Conservation (phyloP, 2,329 filamentous ascomycete genomes). For the Diaporthe destruens region DNA sequence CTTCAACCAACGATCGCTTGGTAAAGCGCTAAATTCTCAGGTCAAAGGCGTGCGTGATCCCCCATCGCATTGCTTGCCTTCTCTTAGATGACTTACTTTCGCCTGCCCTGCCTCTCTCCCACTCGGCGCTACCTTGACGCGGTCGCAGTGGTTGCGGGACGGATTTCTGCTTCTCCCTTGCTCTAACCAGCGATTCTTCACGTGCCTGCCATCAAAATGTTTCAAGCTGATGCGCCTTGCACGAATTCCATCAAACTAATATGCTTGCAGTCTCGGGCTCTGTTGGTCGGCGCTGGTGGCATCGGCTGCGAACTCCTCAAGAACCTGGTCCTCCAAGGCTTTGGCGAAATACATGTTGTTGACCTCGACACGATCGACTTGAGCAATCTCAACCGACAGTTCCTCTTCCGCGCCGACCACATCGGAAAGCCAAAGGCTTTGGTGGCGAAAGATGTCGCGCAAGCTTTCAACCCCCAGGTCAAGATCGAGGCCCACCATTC, state of each 20-base stretch:
- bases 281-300: slow-evolving; percentile 96
- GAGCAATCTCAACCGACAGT: slow-evolving; percentile 97
- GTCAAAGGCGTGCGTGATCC: slow-evolving; percentile 74
- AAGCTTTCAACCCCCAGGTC: slow-evolving; percentile 89
- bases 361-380: slow-evolving; percentile 99
- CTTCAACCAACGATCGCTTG: slow-evolving; percentile 76
- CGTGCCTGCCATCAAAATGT: slow-evolving; percentile 9
- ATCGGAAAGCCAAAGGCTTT: slow-evolving; percentile 98
- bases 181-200: not conserved
- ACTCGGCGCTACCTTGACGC: not conserved
- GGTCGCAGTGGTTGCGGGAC: slow-evolving; percentile 25
- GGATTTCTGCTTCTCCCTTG: slow-evolving; percentile 23
- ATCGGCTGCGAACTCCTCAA: slow-evolving; percentile 98
- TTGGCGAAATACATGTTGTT: slow-evolving; percentile 92
- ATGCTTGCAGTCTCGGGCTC: slow-evolving; percentile 76
- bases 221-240: slow-evolving; percentile 8
- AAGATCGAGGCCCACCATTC: slow-evolving; percentile 91
- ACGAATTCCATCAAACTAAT: slow-evolving; percentile 30
- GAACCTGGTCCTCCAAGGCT: slow-evolving; percentile 92
- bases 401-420: slow-evolving; percentile 95
- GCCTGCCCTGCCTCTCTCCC: not conserved
- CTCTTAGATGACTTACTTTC: not conserved
- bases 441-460: slow-evolving; percentile 92
- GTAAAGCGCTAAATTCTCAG: slow-evolving; percentile 70
- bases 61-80: slow-evolving; percentile 32